Conservation (phyloP, 352 stramenopile genomes). For the Globisporangium middletonii region DNA sequence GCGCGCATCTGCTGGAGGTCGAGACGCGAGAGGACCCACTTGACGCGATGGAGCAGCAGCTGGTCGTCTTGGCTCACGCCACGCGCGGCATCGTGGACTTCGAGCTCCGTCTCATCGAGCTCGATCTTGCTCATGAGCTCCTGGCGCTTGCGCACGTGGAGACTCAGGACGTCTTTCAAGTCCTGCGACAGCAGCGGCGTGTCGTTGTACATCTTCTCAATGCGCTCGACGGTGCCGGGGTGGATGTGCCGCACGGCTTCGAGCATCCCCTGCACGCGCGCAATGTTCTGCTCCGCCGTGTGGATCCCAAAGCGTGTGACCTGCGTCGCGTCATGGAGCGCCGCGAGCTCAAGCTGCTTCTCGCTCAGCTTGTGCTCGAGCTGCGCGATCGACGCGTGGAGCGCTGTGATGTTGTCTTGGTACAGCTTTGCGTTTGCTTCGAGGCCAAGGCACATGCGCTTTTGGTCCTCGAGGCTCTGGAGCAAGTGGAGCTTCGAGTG, state of each 20-base stretch:
- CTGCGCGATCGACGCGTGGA: conserved; percentile 48
- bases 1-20: conserved; percentile 27
- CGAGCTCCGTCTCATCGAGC: conserved; percentile 48
- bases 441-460: conserved; percentile 60
- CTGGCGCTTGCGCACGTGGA: conserved; percentile 37
- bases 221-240: conserved; percentile 53
- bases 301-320: conserved; percentile 64
- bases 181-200: conserved; percentile 63
- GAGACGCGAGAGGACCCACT: conserved; percentile 70
- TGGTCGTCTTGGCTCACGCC: conserved; percentile 28
- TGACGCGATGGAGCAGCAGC: conserved; percentile 62
- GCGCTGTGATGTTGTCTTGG: conserved; percentile 49
- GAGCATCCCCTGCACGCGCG: conserved; percentile 60
- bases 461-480: conserved; percentile 68
- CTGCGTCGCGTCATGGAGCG: conserved; percentile 55
- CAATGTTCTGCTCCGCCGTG: conserved; percentile 66
- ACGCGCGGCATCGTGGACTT: conserved; percentile 32
- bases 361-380: conserved; percentile 51
- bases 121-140: conserved; percentile 48
- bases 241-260: conserved; percentile 64
- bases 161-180: conserved; percentile 48
- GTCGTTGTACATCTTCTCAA: conserved; percentile 64
- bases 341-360: conserved; percentile 62
- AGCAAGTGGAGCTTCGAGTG: conserved; percentile 64
- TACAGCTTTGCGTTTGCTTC: conserved; percentile 54